Evolutionary conservation across 352 stramenopile genomes (phyloP).

Genomic region (Globisporangium heterothallicum): DNA sequence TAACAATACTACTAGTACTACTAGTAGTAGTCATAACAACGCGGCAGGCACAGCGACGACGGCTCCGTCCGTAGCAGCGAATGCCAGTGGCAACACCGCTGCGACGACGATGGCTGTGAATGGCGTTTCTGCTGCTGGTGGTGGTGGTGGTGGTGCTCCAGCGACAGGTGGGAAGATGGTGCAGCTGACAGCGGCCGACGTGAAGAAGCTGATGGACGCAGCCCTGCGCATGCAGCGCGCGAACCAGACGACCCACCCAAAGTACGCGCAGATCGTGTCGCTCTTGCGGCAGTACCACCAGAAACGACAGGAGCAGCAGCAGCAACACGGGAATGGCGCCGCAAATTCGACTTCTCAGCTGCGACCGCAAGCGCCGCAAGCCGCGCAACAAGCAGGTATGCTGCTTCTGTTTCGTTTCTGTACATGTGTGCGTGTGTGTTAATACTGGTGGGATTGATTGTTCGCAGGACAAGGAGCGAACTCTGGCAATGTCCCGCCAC

Average conservation of each 20-base stretch:
- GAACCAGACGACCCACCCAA: slow-evolving; percentile 72
- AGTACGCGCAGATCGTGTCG: slow-evolving; percentile 81
- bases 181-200: slow-evolving; percentile 53
- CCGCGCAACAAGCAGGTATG: background rate
- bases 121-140: too few relatives aligned
- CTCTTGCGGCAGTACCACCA: slow-evolving; percentile 78
- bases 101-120: too few relatives aligned
- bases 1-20: too few relatives aligned
- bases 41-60: too few relatives aligned
- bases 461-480: background rate
- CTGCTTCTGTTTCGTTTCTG: background rate
- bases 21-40: too few relatives aligned
- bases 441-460: background rate
- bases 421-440: background rate
- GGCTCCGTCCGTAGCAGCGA: too few relatives aligned
- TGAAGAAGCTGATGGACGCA: slow-evolving; percentile 80
- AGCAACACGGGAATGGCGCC: slow-evolving; percentile 12
- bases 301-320: slow-evolving; percentile 18
- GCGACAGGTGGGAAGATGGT: slow-evolving; percentile 14
- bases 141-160: too few relatives aligned
- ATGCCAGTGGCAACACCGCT: too few relatives aligned
- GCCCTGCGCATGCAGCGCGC: slow-evolving; percentile 77
- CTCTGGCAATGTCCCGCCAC: background rate
- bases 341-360: slow-evolving; percentile 2
- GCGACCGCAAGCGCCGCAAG: background rate